Conservation (phyloP, 2,329 filamentous ascomycete genomes). For the Ophiocordyceps camponoti-floridani region DNA sequence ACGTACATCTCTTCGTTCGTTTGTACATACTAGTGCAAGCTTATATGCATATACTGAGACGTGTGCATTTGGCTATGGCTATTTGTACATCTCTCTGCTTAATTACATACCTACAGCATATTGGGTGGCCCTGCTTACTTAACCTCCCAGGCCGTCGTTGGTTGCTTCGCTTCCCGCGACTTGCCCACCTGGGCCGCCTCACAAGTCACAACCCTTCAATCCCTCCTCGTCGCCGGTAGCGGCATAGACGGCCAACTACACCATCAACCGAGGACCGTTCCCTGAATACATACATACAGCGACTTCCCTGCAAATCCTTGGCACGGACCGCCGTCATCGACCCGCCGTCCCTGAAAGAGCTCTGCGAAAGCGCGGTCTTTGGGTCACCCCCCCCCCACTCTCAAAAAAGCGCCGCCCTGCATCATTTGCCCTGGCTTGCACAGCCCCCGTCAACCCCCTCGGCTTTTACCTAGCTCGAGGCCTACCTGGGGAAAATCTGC, state of each 20-base stretch:
- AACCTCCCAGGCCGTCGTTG: no score
- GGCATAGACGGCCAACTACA: background rate
- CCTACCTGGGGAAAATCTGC: slow-evolving; percentile 27
- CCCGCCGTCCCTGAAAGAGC: background rate
- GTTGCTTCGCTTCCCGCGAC: no score
- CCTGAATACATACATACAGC: background rate
- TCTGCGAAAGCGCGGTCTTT: slow-evolving; percentile 2
- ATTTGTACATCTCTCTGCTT: no score
- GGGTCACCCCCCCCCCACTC: background rate
- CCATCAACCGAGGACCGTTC: background rate
- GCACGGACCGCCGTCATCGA: background rate
- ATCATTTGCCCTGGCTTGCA: slow-evolving; percentile 7
- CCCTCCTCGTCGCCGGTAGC: background rate
- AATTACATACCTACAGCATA: no score
- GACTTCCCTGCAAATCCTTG: background rate
- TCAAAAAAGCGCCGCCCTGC: slow-evolving; percentile 5
- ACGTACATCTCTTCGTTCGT: no score
- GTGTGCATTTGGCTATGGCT: no score
- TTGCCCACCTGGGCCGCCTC: no score
- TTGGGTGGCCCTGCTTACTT: no score
- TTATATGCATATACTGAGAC: no score
- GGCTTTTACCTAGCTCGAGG: slow-evolving; percentile 16
- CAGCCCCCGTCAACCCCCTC: slow-evolving; percentile 15
- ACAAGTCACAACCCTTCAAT: background rate
- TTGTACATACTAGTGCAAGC: no score